These are phyloP conservation scores for Aspergillus sojae DNA, from an alignment of 2,329 filamentous ascomycete genomes.

Conservation along the genomic window DNA sequence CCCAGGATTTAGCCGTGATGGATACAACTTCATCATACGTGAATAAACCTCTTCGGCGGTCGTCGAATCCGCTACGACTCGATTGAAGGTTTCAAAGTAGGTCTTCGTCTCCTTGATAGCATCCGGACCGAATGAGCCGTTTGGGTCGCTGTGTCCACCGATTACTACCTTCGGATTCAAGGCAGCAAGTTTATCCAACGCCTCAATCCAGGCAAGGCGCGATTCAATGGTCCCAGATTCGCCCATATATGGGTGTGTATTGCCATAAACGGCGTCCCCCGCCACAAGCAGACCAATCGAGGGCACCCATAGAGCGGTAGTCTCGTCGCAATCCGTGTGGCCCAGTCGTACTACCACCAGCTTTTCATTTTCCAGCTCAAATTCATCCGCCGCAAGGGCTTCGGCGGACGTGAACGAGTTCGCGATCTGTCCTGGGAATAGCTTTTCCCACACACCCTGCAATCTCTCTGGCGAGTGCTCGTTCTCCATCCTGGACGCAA, in stretches of 20 bases:
- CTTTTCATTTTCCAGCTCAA: conserved; percentile 8
- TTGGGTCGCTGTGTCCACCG: neutral
- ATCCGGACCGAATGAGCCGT: neutral
- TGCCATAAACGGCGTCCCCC: conserved; percentile 14
- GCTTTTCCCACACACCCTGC: neutral
- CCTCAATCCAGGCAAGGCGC: conserved; percentile 11
- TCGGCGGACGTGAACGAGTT: neutral
- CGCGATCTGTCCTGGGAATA: neutral
- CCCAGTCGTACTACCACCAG: conserved; percentile 9
- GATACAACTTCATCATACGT: neutral
- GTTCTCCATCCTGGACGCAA: neutral
- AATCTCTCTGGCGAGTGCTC: neutral
- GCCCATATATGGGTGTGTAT: conserved; percentile 12
- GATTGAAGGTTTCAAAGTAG: neutral
- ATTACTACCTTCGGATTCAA: neutral
- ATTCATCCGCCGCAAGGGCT: neutral
- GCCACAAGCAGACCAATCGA: conserved; percentile 9
- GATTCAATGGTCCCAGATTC: conserved; percentile 6
- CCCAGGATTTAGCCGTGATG: neutral
- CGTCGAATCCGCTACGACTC: neutral
- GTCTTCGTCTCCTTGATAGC: neutral
- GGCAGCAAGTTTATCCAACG: conserved; percentile 13
- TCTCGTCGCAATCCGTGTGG: conserved; percentile 14
- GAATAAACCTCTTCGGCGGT: neutral
- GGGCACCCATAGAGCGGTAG: conserved; percentile 14